A percentile compares a stretch with the other conserved stretches of the same genome.
phyloP scores from a whole-genome alignment of 805 yeast species.

The Zygoascus bituminiphila region DNA sequence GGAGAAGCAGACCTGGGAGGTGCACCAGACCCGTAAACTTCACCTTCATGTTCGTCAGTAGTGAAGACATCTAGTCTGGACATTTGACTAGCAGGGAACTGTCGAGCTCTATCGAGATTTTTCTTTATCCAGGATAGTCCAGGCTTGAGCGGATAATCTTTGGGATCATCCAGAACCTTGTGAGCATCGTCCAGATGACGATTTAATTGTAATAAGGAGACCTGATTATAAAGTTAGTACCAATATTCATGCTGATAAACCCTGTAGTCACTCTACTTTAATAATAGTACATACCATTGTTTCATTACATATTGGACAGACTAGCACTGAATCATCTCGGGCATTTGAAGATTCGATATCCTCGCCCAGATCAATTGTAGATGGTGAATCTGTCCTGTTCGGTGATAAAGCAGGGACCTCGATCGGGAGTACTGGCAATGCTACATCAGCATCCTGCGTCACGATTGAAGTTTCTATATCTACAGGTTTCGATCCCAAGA shows the following conservation, averaged over 20 bases:
- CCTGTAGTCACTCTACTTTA: neutral
- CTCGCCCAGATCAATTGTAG: slow-evolving; percentile 13
- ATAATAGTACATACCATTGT: slow-evolving; percentile 34
- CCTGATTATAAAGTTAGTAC: neutral
- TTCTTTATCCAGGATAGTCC: slow-evolving; percentile 33
- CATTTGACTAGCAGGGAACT: slow-evolving; percentile 29
- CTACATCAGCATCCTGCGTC: too few relatives aligned
- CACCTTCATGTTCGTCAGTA: slow-evolving; percentile 17
- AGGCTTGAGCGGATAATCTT: slow-evolving; percentile 7
- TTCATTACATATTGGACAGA: slow-evolving; percentile 68
- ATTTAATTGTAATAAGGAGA: slow-evolving; percentile 40
- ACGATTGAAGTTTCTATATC: too few relatives aligned
- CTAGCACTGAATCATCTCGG: slow-evolving; percentile 14
- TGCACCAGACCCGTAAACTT: slow-evolving; percentile 4
- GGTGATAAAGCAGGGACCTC: neutral
- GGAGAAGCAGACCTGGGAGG: neutral
- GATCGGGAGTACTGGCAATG: neutral
- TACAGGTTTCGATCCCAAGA: neutral
- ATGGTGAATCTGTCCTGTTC: slow-evolving; percentile 13
- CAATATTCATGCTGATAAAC: neutral
- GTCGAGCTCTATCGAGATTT: slow-evolving; percentile 33
- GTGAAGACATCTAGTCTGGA: slow-evolving; percentile 47
- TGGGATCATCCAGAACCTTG: slow-evolving; percentile 3
- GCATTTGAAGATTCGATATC: slow-evolving; percentile 14
- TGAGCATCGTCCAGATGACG: slow-evolving; percentile 68